phyloP scores from a whole-genome alignment of 345 rosid species.

The Aquilaria sinensis region DNA sequence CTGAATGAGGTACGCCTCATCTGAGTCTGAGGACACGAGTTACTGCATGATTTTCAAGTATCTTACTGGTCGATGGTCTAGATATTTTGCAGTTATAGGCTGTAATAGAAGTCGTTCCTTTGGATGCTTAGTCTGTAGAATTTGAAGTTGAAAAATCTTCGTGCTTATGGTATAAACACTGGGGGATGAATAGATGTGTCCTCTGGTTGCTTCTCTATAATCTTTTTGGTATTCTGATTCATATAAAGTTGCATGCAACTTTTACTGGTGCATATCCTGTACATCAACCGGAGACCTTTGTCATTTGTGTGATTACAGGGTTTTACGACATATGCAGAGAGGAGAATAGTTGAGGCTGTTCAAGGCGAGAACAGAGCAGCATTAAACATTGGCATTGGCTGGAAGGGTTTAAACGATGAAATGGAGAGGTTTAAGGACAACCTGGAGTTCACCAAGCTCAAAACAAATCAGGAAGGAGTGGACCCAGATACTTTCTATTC shows the following conservation, averaged over 20 bases:
- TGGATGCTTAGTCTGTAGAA: no score
- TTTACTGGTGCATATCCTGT: no score
- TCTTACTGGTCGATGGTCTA: no score
- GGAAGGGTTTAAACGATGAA: conserved; percentile 69
- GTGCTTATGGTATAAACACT: no score
- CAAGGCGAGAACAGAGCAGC: conserved; percentile 77
- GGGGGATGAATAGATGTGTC: no score
- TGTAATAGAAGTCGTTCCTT: no score
- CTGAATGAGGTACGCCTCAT: conserved; percentile 65
- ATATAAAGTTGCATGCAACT: no score
- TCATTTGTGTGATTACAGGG: conserved; percentile 43
- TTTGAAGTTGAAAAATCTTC: no score
- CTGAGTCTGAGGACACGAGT: no score
- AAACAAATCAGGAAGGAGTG: conserved; percentile 71
- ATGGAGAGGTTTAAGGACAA: conserved; percentile 84
- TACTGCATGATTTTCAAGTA: no score
- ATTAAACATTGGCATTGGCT: conserved; percentile 77
- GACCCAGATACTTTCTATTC: conserved; percentile 84
- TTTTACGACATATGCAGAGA: conserved; percentile 90
- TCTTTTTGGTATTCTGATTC: neutral
- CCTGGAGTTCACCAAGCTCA: conserved; percentile 79
- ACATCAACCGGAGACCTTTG: no score
- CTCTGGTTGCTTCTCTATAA: neutral
- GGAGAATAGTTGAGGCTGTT: conserved; percentile 92
- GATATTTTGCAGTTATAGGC: no score